phyloP scores from a whole-genome alignment of 768 basidiomycete genomes.

The Boletus subcaerulescens region DNA sequence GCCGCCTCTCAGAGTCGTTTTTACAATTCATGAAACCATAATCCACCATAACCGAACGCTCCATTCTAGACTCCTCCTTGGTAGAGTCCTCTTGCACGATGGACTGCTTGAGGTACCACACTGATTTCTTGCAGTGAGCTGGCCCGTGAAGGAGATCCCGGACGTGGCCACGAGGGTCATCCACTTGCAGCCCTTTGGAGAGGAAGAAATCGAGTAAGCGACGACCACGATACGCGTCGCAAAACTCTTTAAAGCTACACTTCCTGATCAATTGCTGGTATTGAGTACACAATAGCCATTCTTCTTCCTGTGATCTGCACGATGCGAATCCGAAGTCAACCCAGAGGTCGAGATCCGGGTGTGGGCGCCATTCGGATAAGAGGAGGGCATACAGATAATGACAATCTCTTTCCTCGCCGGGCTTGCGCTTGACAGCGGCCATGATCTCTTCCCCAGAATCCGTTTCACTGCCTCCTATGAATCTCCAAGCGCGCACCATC shows the following conservation, averaged over 20 bases:
- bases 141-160: neutral
- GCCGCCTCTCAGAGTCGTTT: neutral
- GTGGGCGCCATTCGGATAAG: neutral
- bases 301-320: neutral
- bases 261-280: neutral
- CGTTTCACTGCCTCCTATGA: neutral
- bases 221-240: neutral
- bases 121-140: neutral
- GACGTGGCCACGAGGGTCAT: neutral
- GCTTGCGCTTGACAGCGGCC: neutral
- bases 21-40: conserved; percentile 3
- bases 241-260: conserved; percentile 1
- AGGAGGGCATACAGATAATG: neutral
- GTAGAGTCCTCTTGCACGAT: neutral
- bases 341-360: neutral
- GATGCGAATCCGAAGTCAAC: conserved; percentile 1
- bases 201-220: neutral
- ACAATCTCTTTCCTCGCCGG: neutral
- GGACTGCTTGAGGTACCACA: neutral
- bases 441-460: neutral
- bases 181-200: neutral
- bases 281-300: too few species aligned
- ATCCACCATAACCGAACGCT: neutral
- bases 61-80: neutral
- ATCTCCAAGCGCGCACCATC: neutral